These are phyloP conservation scores for Zasmidium angulare DNA, from an alignment of 2,329 filamentous ascomycete species.

Conservation along the genomic window DNA sequence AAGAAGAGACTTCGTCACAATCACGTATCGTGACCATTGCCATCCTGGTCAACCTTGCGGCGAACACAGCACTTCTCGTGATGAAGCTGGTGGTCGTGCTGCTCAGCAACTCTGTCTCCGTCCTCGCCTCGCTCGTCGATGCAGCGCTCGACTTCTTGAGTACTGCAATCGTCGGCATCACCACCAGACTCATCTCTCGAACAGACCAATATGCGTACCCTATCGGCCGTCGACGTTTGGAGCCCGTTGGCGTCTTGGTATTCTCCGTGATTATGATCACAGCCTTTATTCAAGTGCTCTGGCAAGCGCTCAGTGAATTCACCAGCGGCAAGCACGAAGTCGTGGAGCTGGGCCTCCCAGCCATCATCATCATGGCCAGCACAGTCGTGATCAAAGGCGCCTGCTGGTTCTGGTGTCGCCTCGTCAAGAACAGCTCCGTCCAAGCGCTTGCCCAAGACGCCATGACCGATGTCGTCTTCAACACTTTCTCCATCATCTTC, in stretches of 20 bases:
- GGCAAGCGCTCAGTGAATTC: constrained; percentile 68
- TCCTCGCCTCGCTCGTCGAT: constrained; percentile 76
- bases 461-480: constrained; percentile 81
- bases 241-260: constrained; percentile 76
- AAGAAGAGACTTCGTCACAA: constrained; percentile 70
- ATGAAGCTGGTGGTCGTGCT: constrained; percentile 77
- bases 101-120: constrained; percentile 77
- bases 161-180: constrained; percentile 78
- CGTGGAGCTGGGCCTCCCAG: constrained; percentile 70
- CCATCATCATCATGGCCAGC: constrained; percentile 75
- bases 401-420: constrained; percentile 84
- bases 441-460: constrained; percentile 72
- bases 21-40: constrained; percentile 79
- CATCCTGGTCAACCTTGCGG: constrained; percentile 80
- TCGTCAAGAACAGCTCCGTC: constrained; percentile 82
- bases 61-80: constrained; percentile 71
- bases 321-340: constrained; percentile 61
- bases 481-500: constrained; percentile 84
- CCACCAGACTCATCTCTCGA: constrained; percentile 70
- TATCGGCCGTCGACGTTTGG: constrained; percentile 72
- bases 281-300: constrained; percentile 74
- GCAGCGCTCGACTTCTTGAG: constrained; percentile 77
- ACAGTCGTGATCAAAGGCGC: constrained; percentile 80
- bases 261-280: constrained; percentile 87
- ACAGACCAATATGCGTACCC: constrained; percentile 75